These are phyloP conservation scores for Aspergillus niger DNA, from an alignment of 2,329 filamentous ascomycete species.

Conservation along the genomic window DNA sequence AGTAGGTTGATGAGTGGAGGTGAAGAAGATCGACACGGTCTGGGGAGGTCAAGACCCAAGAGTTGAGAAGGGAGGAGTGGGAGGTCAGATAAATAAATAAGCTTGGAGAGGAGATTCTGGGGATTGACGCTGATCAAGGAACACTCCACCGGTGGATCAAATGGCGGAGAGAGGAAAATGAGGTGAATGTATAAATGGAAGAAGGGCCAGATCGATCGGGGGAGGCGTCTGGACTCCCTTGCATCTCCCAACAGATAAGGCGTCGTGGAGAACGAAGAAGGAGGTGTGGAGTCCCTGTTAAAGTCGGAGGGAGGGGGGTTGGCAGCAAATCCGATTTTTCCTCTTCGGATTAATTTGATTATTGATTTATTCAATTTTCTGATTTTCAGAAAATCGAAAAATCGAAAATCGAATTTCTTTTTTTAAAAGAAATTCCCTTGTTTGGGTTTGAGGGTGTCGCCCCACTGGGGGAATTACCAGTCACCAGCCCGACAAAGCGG, in stretches of 20 bases:
- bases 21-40: conserved; percentile 2
- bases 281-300: background rate
- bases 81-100: conserved; percentile 12
- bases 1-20: background rate
- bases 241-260: conserved; percentile 30
- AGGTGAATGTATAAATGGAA: conserved; percentile 13
- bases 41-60: background rate
- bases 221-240: conserved; percentile 29
- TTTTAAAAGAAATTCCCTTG: background rate
- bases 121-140: background rate
- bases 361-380: conserved; percentile 14
- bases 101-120: background rate
- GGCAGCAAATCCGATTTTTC: conserved; percentile 11
- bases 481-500: conserved; percentile 8
- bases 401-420: no score
- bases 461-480: conserved; percentile 20
- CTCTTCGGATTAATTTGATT: conserved; percentile 11
- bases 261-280: conserved; percentile 14
- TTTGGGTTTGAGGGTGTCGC: conserved; percentile 1
- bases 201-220: conserved; percentile 28
- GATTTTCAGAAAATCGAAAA: conserved; percentile 5
- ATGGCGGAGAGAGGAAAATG: conserved; percentile 11
- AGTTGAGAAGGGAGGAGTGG: background rate
- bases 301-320: conserved; percentile 15
- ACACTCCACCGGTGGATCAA: conserved; percentile 8